Conservation (phyloP, 208 protist species). For the Trypanosoma lewisi region DNA sequence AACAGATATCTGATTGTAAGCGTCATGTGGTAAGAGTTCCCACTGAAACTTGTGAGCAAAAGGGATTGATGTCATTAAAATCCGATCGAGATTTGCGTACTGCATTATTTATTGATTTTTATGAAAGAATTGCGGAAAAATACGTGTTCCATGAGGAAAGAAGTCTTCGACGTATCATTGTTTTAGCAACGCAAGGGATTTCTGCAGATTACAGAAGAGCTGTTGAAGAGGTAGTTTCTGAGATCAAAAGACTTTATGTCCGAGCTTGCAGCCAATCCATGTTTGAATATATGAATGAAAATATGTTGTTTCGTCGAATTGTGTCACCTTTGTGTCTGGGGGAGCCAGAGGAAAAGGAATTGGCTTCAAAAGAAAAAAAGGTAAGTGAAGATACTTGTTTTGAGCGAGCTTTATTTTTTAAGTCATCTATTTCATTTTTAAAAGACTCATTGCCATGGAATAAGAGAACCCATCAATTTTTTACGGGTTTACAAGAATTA, state of each 20-base stretch:
- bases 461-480: slow-evolving; percentile 49
- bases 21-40: slow-evolving; percentile 47
- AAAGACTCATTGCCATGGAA: slow-evolving; percentile 55
- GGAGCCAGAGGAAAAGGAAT: slow-evolving; percentile 6
- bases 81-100: slow-evolving; percentile 40
- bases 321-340: slow-evolving; percentile 60
- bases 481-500: slow-evolving; percentile 42
- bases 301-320: slow-evolving; percentile 57
- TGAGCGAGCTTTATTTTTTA: slow-evolving; percentile 25
- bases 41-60: slow-evolving; percentile 50
- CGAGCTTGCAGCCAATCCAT: slow-evolving; percentile 52
- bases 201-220: slow-evolving; percentile 37
- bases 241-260: slow-evolving; percentile 67
- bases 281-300: slow-evolving; percentile 82
- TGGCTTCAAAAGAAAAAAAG: background rate
- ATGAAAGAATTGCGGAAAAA: slow-evolving; percentile 66
- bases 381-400: background rate
- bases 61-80: slow-evolving; percentile 7
- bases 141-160: slow-evolving; percentile 39
- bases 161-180: slow-evolving; percentile 65
- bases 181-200: slow-evolving; percentile 54
- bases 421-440: slow-evolving; percentile 30
- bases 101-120: slow-evolving; percentile 61
- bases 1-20: background rate
- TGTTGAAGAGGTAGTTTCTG: slow-evolving; percentile 55